phyloP scores from a whole-genome alignment of 495 filamentous ascomycete genomes.

The Aeminium ludgeri region DNA sequence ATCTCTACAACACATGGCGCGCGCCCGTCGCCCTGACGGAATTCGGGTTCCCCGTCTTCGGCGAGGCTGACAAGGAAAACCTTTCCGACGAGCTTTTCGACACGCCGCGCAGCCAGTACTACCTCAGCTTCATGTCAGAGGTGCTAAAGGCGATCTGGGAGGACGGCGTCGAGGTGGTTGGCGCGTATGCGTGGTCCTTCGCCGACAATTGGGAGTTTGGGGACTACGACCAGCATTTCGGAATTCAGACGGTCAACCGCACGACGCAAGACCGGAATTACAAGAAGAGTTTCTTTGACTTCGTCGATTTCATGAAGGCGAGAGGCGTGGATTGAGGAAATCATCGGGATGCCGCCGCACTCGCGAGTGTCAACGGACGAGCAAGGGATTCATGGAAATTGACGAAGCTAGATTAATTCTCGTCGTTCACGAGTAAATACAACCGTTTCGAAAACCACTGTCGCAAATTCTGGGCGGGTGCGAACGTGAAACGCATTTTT shows the following conservation, averaged over 20 bases:
- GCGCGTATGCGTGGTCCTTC: conserved; percentile 18
- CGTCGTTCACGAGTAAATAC: too few relatives aligned
- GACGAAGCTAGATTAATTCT: too few relatives aligned
- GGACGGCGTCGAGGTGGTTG: conserved; percentile 21
- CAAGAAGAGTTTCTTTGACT: conserved; percentile 20
- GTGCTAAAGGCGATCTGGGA: conserved; percentile 20
- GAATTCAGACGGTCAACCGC: conserved; percentile 19
- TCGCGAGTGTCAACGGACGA: too few relatives aligned
- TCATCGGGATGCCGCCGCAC: too few relatives aligned
- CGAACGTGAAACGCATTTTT: too few relatives aligned
- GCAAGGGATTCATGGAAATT: too few relatives aligned
- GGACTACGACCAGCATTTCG: conserved; percentile 1
- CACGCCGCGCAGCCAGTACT: conserved; percentile 17
- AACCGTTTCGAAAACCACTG: too few relatives aligned
- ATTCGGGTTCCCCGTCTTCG: conserved; percentile 19
- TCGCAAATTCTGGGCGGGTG: too few relatives aligned
- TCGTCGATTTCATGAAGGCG: conserved; percentile 16
- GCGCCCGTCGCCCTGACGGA: conserved; percentile 14
- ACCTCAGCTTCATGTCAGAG: conserved; percentile 18
- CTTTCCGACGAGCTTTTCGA: conserved; percentile 16
- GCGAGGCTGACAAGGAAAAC: conserved; percentile 9
- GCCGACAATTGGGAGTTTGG: conserved; percentile 18
- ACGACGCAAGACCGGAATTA: conserved; percentile 20
- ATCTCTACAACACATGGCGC: conserved; percentile 22
- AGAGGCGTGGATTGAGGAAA: neutral